Evolutionary conservation across 345 rosid species (phyloP), one percentile per base, ranked within the genome.

Genomic region (Carallia pectinifolia): DNA sequence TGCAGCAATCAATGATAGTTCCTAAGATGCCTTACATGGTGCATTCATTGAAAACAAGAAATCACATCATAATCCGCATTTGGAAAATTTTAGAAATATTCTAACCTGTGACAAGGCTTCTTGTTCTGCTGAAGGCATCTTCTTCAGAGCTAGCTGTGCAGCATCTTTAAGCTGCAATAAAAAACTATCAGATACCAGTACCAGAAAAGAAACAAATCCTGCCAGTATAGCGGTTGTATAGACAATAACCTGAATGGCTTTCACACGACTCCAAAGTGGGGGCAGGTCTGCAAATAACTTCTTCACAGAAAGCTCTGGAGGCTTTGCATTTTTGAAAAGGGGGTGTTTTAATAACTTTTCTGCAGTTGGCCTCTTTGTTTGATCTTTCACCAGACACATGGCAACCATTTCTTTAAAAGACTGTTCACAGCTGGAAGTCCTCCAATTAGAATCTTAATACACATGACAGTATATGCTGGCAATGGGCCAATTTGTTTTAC

Each of bases 321-420:
- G 90, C 88, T 90, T 92, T 1, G 91, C 89, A 76, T 90, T 77
- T 86, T 90, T 92, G 85, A 96, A 96, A 82, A 92, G 90, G 0
- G 97, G 81, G 76, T 90, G 99, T 58, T 90, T 96, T 70, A 96
- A 76, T 78, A 96, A 71, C 73, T 92, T 96, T 72, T 96, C 99
- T 44, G 97, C 98, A 31, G 99, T 88, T 69, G 99, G 99, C 82
- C 99, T 86, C 87, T 88, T 90, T 44, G 96, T 77, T 83, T 89
- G 99, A 84, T 96, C 99, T 90, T 96, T 96, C 84, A 90, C 98
- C 78, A 96, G 85, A 86, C 99, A 92, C 98, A 96, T 92, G 60
- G 99, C 98, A 73, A 96, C 96, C 99, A 96, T 92, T 85, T 96
- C 98, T 96, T 96, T 96, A 84, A 96, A 96, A 80, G 96, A 88